Evolutionary conservation across 352 stramenopile genomes (phyloP).

Genomic region (Phytophthora europaea): DNA sequence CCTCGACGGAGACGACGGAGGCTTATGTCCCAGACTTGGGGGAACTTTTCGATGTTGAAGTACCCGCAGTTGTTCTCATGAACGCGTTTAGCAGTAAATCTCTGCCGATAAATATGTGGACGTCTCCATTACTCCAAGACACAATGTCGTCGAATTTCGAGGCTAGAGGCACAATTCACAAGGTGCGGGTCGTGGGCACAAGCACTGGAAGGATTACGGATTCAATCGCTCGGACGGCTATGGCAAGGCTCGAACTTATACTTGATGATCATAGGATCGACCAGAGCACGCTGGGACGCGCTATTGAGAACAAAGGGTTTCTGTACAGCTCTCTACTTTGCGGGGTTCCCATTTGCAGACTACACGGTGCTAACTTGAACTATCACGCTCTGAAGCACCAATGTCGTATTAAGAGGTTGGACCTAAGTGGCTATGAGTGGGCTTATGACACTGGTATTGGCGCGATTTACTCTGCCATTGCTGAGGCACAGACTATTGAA

Average conservation of each 20-base stretch:
- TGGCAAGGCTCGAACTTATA: not conserved
- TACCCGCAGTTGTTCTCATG: not conserved
- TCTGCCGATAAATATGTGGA: not conserved
- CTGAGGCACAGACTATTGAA: slow-evolving; percentile 1
- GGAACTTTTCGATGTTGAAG: not conserved
- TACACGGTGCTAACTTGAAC: not conserved
- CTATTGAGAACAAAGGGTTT: not conserved
- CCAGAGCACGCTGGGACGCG: not conserved
- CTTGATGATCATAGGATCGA: not conserved
- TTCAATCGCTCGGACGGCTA: not conserved
- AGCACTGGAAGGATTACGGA: not conserved
- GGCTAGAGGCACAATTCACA: not conserved
- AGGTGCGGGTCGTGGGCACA: not conserved
- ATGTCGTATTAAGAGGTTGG: not conserved
- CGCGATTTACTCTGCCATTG: slow-evolving; percentile 18
- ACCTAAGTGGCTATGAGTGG: not conserved
- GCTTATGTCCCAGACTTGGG: not conserved
- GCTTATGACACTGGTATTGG: not conserved
- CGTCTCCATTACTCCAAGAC: not conserved
- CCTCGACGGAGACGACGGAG: not conserved
- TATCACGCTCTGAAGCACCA: not conserved
- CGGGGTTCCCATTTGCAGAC: not conserved
- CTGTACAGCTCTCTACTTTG: not conserved
- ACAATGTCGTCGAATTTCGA: not conserved
- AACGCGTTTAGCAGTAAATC: not conserved